Evolutionary conservation across 768 basidiomycete genomes (phyloP).

Genomic region (Lactarius psammicola): DNA sequence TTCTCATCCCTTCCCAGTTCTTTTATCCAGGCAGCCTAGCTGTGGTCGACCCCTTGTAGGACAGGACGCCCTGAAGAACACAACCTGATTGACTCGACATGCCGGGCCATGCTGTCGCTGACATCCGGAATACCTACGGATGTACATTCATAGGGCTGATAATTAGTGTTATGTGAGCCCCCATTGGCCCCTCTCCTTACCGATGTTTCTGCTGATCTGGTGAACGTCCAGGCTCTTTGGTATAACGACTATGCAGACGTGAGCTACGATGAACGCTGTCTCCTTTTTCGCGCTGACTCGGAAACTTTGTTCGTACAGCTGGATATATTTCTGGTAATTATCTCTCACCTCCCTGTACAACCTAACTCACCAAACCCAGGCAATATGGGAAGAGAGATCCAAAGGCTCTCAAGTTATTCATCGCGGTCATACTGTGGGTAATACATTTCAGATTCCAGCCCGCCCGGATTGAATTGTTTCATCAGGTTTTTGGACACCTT

Average conservation of each 20-base stretch:
- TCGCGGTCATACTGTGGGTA: conserved; percentile 4
- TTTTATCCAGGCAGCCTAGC: neutral
- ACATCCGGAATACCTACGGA: conserved; percentile 9
- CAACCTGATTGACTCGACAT: neutral
- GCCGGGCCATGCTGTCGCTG: neutral
- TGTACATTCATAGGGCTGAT: conserved; percentile 7
- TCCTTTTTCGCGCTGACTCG: neutral
- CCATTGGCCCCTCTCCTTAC: neutral
- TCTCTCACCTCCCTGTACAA: neutral
- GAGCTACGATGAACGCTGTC: neutral
- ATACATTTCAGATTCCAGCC: neutral
- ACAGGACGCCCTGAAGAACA: neutral
- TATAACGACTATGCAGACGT: conserved; percentile 6
- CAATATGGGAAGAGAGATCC: neutral
- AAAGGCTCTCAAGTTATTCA: neutral
- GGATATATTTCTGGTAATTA: conserved; percentile 6
- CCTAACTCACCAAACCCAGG: neutral
- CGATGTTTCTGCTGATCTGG: neutral
- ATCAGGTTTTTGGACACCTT: conserved; percentile 44
- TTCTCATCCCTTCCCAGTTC: neutral
- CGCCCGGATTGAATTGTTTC: neutral
- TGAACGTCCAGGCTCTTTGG: conserved; percentile 5
- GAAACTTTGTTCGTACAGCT: conserved; percentile 1
- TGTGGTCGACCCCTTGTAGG: neutral
- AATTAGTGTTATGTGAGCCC: conserved; percentile 9